Conservation (phyloP, 352 stramenopile species). For the Pythium dissotocum region DNA sequence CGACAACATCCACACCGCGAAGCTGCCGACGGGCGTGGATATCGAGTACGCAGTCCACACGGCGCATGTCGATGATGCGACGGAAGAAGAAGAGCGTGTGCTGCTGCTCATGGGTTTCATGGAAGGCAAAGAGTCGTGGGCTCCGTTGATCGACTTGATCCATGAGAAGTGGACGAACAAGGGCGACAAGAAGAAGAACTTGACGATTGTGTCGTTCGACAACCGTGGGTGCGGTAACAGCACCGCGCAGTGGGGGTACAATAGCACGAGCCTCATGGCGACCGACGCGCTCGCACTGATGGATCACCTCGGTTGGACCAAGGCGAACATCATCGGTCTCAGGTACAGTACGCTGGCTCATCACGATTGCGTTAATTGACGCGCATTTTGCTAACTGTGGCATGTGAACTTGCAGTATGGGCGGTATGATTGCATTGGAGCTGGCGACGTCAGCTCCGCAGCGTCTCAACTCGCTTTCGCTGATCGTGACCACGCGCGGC, state of each 20-base stretch:
- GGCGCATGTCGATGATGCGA: slow-evolving; percentile 15
- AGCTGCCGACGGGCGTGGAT: slow-evolving; percentile 44
- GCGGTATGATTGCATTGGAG: slow-evolving; percentile 73
- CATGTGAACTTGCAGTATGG: slow-evolving; percentile 40
- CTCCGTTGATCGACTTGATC: slow-evolving; percentile 46
- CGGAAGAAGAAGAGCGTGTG: slow-evolving; percentile 37
- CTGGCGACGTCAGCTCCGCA: slow-evolving; percentile 43
- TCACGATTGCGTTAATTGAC: too few relatives aligned
- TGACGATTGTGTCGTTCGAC: slow-evolving; percentile 56
- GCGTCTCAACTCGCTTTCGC: slow-evolving; percentile 56
- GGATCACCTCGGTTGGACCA: slow-evolving; percentile 56
- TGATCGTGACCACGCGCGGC: slow-evolving; percentile 62
- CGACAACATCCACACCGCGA: slow-evolving; percentile 21
- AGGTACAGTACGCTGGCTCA: slow-evolving; percentile 2
- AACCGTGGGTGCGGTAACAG: slow-evolving; percentile 59
- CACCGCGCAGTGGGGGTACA: slow-evolving; percentile 41
- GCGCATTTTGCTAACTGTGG: background rate
- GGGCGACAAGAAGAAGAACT: slow-evolving; percentile 28
- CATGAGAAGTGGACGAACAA: slow-evolving; percentile 39
- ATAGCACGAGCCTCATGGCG: slow-evolving; percentile 60
- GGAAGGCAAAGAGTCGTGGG: slow-evolving; percentile 58
- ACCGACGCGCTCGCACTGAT: slow-evolving; percentile 55
- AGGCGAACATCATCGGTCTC: slow-evolving; percentile 25
- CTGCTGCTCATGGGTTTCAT: slow-evolving; percentile 60
- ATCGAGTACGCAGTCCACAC: slow-evolving; percentile 54